phyloP scores from a whole-genome alignment of 2,329 filamentous ascomycete species.

The Westerdykella ornata region DNA sequence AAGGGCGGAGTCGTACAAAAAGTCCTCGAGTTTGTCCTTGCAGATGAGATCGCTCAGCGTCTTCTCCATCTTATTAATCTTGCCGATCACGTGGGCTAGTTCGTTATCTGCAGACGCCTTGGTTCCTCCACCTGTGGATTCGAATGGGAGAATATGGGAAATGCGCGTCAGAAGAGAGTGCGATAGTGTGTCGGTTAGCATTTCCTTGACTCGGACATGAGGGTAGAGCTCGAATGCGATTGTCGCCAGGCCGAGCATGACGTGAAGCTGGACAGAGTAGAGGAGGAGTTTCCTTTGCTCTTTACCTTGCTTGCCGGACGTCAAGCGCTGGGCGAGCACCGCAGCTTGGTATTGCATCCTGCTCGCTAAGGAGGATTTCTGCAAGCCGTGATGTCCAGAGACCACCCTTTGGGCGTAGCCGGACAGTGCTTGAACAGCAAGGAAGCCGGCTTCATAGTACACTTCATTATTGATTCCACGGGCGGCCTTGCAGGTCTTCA shows the following conservation, averaged over 20 bases:
- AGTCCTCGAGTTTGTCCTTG: conserved; percentile 21
- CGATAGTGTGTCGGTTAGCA: conserved; percentile 30
- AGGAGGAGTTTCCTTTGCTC: conserved; percentile 23
- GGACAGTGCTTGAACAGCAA: conserved; percentile 10
- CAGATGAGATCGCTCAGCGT: conserved; percentile 24
- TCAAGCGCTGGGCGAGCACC: conserved; percentile 20
- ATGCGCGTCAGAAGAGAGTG: conserved; percentile 27
- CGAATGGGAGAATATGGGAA: conserved; percentile 30
- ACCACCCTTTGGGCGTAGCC: not conserved
- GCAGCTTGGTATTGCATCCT: conserved; percentile 16
- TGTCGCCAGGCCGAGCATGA: conserved; percentile 26
- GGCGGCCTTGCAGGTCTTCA: conserved; percentile 13
- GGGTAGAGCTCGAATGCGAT: conserved; percentile 25
- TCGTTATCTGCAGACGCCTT: conserved; percentile 25
- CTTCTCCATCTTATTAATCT: conserved; percentile 25
- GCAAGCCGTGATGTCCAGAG: not conserved
- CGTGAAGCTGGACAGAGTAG: conserved; percentile 29
- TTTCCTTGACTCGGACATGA: conserved; percentile 28
- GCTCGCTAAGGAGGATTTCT: not conserved
- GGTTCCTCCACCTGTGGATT: conserved; percentile 6
- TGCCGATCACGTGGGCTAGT: conserved; percentile 21
- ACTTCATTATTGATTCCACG: conserved; percentile 5
- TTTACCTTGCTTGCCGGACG: conserved; percentile 19
- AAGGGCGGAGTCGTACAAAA: conserved; percentile 26
- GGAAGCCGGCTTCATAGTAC: conserved; percentile 11